Percentiles rank a stretch among this genome's conserved stretches.
Conservation (phyloP, 805 yeast genomes). For the Ascoidea rubescens region DNA sequence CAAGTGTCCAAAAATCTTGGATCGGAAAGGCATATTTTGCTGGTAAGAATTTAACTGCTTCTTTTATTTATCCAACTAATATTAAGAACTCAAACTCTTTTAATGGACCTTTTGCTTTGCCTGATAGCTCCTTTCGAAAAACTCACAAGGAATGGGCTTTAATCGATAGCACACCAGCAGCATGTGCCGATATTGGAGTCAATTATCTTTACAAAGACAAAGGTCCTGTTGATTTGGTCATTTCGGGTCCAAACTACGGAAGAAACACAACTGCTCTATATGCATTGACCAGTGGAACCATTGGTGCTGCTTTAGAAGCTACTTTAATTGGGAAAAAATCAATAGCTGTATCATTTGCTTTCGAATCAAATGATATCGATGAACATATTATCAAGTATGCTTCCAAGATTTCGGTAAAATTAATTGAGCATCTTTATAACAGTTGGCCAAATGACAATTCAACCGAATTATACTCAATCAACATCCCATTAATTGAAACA, state of each 20-base stretch:
- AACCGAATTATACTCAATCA: constrained; percentile 63
- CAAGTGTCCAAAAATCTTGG: constrained; percentile 82
- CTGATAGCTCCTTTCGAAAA: constrained; percentile 20
- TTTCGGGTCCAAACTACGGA: constrained; percentile 95
- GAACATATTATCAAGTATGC: constrained; percentile 44
- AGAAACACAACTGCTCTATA: constrained; percentile 83
- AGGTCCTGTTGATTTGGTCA: constrained; percentile 66
- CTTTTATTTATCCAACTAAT: constrained; percentile 47
- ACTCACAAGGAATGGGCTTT: constrained; percentile 70
- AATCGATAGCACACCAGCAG: constrained; percentile 91
- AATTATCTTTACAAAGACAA: constrained; percentile 46
- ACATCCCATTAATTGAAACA: constrained; percentile 58
- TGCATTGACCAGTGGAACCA: constrained; percentile 84
- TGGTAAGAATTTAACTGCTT: constrained; percentile 45
- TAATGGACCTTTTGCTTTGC: constrained; percentile 53
- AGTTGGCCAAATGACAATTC: constrained; percentile 36
- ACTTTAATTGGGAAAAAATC: constrained; percentile 55
- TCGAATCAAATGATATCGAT: constrained; percentile 36
- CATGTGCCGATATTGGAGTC: constrained; percentile 83
- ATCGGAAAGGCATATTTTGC: constrained; percentile 96
- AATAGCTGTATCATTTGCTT: constrained; percentile 82
- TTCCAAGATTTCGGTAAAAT: constrained; percentile 47
- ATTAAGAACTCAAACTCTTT: constrained; percentile 31
- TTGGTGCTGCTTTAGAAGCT: constrained; percentile 95
- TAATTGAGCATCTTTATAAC: constrained; percentile 42